Base-by-base conservation (phyloP, 2,329 filamentous ascomycete species). In the Plectosphaerella cucumerina region DNA sequence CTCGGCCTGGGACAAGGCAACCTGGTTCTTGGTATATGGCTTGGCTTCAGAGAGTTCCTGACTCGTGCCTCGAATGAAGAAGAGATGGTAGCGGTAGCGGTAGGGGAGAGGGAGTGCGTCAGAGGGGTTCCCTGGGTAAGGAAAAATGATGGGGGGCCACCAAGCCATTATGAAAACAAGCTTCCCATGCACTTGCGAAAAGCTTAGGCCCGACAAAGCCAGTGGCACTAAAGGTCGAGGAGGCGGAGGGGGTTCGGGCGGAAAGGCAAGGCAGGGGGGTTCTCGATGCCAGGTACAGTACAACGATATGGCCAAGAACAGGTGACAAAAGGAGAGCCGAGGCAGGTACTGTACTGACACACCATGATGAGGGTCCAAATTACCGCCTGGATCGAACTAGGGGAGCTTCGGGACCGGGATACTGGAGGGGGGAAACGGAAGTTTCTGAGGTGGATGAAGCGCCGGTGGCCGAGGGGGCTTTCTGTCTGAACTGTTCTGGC, bases 281-380 rank as follows among this genome's bases (percentile, higher is more conserved):
- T 39, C 12, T 8, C 15, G 35, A n/a, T 20, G 39, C 18, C 4
- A 34, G 6, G 44, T 14, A 33, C 26, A 23, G 6, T 18, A n/a
- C n/a, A n/a, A n/a, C n/a, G n/a, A n/a, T n/a, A n/a, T n/a, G n/a
- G n/a, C n/a, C n/a, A n/a, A n/a, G 46, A 23, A 9, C 15, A 31
- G 35, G 17, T n/a, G 6, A 26, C 15, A 51, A 42, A 18, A 48
- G n/a, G 37, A 22, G 12, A 26, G n/a, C n/a, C n/a, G n/a, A n/a
- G 10, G 50, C 23, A 26, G 6, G 34, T 31, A 11, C 17, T 20
- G 42, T 51, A 56, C 54, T 56, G 51, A 56, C 54, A 55, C 35
- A 56, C 50, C 54, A 56, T 56, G 20, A 26, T 47, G 48, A 39
- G 26, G 26, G 26, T 31, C 26, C 26, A 31, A 31, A 31, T 31